Evolutionary conservation across 495 filamentous ascomycete genomes (phyloP).

Genomic region (Darksidea phi): DNA sequence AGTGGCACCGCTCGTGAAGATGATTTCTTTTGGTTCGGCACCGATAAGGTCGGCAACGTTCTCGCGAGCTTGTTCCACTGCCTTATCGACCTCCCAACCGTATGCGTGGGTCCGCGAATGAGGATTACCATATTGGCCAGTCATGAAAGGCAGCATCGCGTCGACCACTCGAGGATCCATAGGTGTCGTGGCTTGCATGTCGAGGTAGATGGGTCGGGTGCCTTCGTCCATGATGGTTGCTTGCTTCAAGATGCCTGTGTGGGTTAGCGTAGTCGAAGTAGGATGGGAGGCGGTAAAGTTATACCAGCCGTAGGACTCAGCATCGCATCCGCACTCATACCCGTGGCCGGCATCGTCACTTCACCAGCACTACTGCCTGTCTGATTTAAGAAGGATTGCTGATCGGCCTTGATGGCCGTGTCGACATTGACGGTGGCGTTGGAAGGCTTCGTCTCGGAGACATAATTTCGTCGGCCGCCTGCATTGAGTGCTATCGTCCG

Average conservation of each 20-base stretch:
- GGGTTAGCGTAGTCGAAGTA: constrained; percentile 10
- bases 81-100: constrained; percentile 97
- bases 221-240: constrained; percentile 93
- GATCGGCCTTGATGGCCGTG: constrained; percentile 77
- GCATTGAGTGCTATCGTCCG: constrained; percentile 49
- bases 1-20: constrained; percentile 96
- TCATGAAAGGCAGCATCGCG: constrained; percentile 93
- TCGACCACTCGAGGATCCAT: constrained; percentile 91
- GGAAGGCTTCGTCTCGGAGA: constrained; percentile 76
- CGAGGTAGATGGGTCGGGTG: constrained; percentile 90
- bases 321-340: constrained; percentile 60
- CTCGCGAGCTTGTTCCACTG: constrained; percentile 78
- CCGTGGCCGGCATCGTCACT: constrained; percentile 57
- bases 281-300: constrained; percentile 3
- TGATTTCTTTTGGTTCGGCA: constrained; percentile 94
- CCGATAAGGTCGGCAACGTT: constrained; percentile 85
- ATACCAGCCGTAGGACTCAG: constrained; percentile 77
- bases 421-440: constrained; percentile 82
- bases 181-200: constrained; percentile 99
- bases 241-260: constrained; percentile 76
- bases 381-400: constrained; percentile 71
- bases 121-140: constrained; percentile 93
- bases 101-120: constrained; percentile 98
- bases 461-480: constrained; percentile 63
- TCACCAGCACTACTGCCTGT: constrained; percentile 61